Percentiles rank a stretch among this genome's conserved stretches.
phyloP scores from a whole-genome alignment of 768 basidiomycete species.

The Agrocybe pediades region DNA sequence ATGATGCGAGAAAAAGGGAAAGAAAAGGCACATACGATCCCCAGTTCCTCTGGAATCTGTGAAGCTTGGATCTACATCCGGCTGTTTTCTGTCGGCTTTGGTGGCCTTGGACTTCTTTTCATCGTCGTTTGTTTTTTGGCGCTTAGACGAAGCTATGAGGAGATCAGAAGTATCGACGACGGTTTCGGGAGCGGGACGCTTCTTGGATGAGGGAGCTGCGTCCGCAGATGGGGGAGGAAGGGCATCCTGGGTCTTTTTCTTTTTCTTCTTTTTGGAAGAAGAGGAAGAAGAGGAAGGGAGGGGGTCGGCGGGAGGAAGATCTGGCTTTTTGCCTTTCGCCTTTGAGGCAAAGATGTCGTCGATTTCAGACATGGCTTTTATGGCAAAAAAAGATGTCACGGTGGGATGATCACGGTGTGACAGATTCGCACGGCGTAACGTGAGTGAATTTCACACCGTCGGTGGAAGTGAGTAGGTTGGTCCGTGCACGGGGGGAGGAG shows the following conservation, averaged over 20 bases:
- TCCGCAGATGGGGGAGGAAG: background rate
- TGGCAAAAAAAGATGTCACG: slow-evolving; percentile 12
- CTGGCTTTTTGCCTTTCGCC: slow-evolving; percentile 29
- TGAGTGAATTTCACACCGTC: background rate
- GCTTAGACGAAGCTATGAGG: slow-evolving; percentile 33
- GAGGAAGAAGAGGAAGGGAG: slow-evolving; percentile 28
- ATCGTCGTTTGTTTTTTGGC: slow-evolving; percentile 27
- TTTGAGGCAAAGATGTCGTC: slow-evolving; percentile 80
- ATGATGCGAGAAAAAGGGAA: slow-evolving; percentile 1
- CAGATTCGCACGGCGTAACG: background rate
- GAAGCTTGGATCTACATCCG: slow-evolving; percentile 37
- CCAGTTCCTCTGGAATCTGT: slow-evolving; percentile 74
- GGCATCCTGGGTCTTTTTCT: slow-evolving; percentile 36
- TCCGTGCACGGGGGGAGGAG: background rate
- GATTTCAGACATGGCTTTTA: slow-evolving; percentile 66
- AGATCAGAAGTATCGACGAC: slow-evolving; percentile 63
- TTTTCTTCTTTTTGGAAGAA: slow-evolving; percentile 41
- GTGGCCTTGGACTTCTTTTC: slow-evolving; percentile 7
- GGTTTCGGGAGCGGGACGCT: slow-evolving; percentile 56
- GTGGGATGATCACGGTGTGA: slow-evolving; percentile 2
- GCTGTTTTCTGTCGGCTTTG: slow-evolving; percentile 7
- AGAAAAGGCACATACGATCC: slow-evolving; percentile 52
- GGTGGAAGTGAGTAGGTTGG: slow-evolving; percentile 2
- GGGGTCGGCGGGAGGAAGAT: slow-evolving; percentile 15
- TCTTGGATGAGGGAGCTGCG: slow-evolving; percentile 26